Evolutionary conservation across 1,284 basidiomycete genomes (phyloP), one percentile per base, ranked within the genome.

Genomic region (Stygiomarasmius scandens): DNA sequence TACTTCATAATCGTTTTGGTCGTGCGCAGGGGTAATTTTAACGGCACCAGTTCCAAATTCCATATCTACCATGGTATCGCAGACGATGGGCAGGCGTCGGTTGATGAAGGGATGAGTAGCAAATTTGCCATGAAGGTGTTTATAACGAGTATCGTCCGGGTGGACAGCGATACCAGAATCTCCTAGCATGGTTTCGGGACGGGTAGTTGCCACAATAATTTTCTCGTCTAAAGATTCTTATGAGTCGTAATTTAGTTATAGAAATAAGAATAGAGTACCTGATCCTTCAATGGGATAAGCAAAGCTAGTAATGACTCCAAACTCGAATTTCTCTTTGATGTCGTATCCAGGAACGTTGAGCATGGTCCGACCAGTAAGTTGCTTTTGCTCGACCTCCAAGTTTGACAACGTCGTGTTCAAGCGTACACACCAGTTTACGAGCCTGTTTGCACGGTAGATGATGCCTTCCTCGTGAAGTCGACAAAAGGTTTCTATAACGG

Each of bases 11-110:
- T 99, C 96, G 71, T 97, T 97, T 36, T 89, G 91, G 72, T 99
- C 97, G 71, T 99, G 97, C 0, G 96, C 97, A n/a, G 97, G 97
- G 0, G 97, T 99, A 71, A 99, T 99, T 79, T 99, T 99, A 59
- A 99, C 96, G 4, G 96, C 97, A 75, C 97, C 97, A 24, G 97
- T 99, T 55, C 97, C 97, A 66, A 99, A 98, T 41, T 85, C 84
- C 89, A 95, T 98, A 73, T 99, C 96, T 63, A 98, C 96, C 55
- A 93, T 89, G 43, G 82, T 77, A 70, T 99, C 97, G 44, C 88
- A 83, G 58, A 99, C 80, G 71, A 99, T 97, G 22, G 95, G 95
- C 56, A 99, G 83, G 44, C 87, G 85, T 54, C 97, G 89, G 63
- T 87, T 78, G 27, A 96, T 77, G 79, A 99, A 98, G 1, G 97